Base-by-base conservation (phyloP, 352 stramenopile species). In the Phytophthora sansomeana region DNA sequence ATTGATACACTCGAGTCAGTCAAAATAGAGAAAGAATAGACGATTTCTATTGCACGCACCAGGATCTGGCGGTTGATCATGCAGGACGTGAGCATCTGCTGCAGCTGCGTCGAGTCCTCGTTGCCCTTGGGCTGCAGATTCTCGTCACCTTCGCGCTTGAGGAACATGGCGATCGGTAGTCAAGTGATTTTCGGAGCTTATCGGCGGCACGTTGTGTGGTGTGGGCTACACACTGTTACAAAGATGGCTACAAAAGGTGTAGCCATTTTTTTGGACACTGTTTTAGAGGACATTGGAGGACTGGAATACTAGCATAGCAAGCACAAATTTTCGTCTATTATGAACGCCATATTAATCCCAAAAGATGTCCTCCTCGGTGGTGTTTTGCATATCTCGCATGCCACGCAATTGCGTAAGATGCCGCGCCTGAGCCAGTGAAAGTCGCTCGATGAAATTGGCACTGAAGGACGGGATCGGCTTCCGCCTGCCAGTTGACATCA, bases 1-100 rank as follows among this genome's bases (percentile, higher is more conserved):
- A 4, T n/a, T 61, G 2, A 14, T 30, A 58, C 10, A 38, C 13
- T 38, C 13, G 2, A 46, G 17, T 46, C 39, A 46, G 39, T 17
- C 17, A 46, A 26, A 17, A 11, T 16, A 19, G 4, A 43, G 17
- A 46, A 17, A 14, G 17, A 26, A 24, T 46, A 9, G 13, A 5
- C 1, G 33, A n/a, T 0, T 38, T 6, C n/a, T 46, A 5, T 46
- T 28, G 39, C n/a, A 17, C n/a, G 61, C 49, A 93, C 85, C 73
- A 93, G 62, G 29, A 93, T 85, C 75, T 93, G 85, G 6, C 85
- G 81, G 61, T 93, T 93, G 69, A 93, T 89, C 85, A 93, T 91
- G 59, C 85, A 93, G 24, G 85, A 93, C 35, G 85, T 90, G 58
- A 93, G 85, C 85, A 93, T 93, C 67, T 93, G 87, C 69, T 90